These are phyloP conservation scores for Saccharomycopsis schoenii DNA, from an alignment of 805 yeast genomes.

Conservation along the genomic window DNA sequence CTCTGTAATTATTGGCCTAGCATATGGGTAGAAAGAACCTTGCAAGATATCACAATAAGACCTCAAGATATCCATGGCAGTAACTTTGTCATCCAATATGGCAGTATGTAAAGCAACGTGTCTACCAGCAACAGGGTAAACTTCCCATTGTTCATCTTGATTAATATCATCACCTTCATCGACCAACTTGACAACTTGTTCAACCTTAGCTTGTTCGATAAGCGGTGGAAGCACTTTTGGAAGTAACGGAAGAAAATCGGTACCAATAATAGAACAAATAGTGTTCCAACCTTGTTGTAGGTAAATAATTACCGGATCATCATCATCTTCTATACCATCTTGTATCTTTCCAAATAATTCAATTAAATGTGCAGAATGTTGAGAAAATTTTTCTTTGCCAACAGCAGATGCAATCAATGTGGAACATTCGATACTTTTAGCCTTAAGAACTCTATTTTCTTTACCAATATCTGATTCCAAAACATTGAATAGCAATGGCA, in stretches of 20 bases:
- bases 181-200: conserved; percentile 79
- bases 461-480: conserved; percentile 68
- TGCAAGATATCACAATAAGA: conserved; percentile 79
- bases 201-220: conserved; percentile 72
- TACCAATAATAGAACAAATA: conserved; percentile 76
- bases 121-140: conserved; percentile 81
- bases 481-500: conserved; percentile 79
- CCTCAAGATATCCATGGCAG: conserved; percentile 81
- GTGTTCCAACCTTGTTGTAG: conserved; percentile 96
- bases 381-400: conserved; percentile 78
- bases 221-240: conserved; percentile 87
- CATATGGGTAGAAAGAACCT: conserved; percentile 75
- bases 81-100: conserved; percentile 84
- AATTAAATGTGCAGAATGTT: conserved; percentile 65
- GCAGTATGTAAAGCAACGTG: conserved; percentile 93
- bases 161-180: conserved; percentile 73
- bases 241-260: conserved; percentile 74
- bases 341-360: conserved; percentile 67
- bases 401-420: conserved; percentile 92
- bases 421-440: conserved; percentile 92
- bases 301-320: conserved; percentile 81
- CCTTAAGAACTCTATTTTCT: conserved; percentile 72
- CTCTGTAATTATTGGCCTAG: conserved; percentile 63
- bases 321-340: conserved; percentile 46
- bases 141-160: conserved; percentile 91